A percentile compares a stretch with the other conserved stretches of the same genome.
These are phyloP conservation scores for Rhizopus stolonifer DNA, from an alignment of 371 early-diverging fungal genomes.

Conservation along the genomic window DNA sequence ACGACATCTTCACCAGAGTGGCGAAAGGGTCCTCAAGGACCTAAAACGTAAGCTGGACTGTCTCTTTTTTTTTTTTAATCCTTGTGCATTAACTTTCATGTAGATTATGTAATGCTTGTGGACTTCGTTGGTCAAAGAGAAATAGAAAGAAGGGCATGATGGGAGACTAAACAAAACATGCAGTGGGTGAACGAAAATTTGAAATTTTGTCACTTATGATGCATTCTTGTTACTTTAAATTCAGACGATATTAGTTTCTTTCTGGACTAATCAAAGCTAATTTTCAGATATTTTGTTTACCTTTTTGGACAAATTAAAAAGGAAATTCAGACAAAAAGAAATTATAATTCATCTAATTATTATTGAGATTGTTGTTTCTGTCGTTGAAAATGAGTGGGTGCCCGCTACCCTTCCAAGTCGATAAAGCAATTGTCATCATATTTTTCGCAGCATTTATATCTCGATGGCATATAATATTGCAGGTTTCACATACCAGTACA, in stretches of 20 bases:
- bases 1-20: slow-evolving; percentile 80
- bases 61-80: background rate
- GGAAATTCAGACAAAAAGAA: too few relatives aligned
- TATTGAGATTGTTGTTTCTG: too few relatives aligned
- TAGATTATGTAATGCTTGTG: slow-evolving; percentile 54
- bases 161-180: slow-evolving; percentile 21
- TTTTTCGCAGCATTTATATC: too few relatives aligned
- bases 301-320: too few relatives aligned
- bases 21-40: slow-evolving; percentile 78
- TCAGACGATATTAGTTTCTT: too few relatives aligned
- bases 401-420: background rate
- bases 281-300: too few relatives aligned
- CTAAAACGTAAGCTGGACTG: slow-evolving; percentile 46
- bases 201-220: too few relatives aligned
- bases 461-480: background rate
- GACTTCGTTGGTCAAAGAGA: slow-evolving; percentile 44
- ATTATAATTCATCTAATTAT: too few relatives aligned
- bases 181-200: slow-evolving; percentile 4
- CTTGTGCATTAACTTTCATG: background rate
- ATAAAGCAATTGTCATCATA: background rate
- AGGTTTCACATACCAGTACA: background rate
- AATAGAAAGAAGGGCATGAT: slow-evolving; percentile 29
- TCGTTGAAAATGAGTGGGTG: background rate
- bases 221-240: too few relatives aligned
- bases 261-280: too few relatives aligned